phyloP scores from a whole-genome alignment of 2,329 filamentous ascomycete genomes.

The Pseudopithomyces maydicus region DNA sequence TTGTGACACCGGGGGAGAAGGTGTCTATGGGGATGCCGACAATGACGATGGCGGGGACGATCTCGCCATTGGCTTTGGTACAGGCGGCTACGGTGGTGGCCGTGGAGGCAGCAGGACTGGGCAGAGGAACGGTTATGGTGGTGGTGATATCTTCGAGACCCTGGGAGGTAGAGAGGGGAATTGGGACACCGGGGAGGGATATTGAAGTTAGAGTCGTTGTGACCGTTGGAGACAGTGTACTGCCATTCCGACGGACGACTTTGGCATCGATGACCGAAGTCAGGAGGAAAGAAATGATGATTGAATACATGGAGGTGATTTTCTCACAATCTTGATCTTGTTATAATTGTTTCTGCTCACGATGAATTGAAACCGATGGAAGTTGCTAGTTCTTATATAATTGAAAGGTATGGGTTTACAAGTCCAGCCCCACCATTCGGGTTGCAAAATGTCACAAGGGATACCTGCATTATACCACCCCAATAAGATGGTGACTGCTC shows the following conservation, averaged over 20 bases:
- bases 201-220: not conserved
- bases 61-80: constrained; percentile 1
- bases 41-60: constrained; percentile 7
- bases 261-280: constrained; percentile 5
- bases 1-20: constrained; percentile 8
- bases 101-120: not conserved
- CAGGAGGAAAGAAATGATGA: not conserved
- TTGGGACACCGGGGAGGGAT: not conserved
- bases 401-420: too few species aligned
- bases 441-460: too few species aligned
- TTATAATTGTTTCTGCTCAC: too few species aligned
- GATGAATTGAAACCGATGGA: too few species aligned
- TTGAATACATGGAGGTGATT: not conserved
- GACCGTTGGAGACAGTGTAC: not conserved
- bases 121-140: constrained; percentile 2
- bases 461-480: too few species aligned
- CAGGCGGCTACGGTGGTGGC: constrained; percentile 13
- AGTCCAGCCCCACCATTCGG: too few species aligned
- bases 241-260: not conserved
- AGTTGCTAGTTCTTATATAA: too few species aligned
- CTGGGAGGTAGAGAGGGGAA: not conserved
- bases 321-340: too few species aligned
- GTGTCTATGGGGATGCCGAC: constrained; percentile 9
- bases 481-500: too few species aligned
- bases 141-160: constrained; percentile 4